Base-by-base conservation (phyloP, 176 grass and related monocot species). In the Otatea glauca region DNA sequence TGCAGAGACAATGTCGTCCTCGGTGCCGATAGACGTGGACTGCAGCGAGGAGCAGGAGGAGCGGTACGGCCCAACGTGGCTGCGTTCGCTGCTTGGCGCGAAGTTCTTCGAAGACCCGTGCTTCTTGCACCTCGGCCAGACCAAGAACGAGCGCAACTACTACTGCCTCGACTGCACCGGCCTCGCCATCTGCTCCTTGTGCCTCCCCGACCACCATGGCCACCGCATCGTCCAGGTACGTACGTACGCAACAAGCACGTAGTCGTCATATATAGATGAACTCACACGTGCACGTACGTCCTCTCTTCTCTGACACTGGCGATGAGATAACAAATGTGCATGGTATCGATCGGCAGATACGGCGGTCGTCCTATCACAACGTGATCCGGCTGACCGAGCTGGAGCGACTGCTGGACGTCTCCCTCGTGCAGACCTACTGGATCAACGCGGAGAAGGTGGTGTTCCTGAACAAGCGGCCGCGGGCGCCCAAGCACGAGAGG, bases 181-280 rank as follows among this genome's bases (percentile, higher is more conserved):
- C 23, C n/a, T 0, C 45, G 44, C 85, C 17, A 13, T 81, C 17
- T 74, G 59, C 59, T 80, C 37, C 4, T 1, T 18, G 4, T 86
- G 77, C 69, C 17, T 81, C 24, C 2, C 23, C 45, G 60, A 7
- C 58, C 85, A 86, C 25, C 34, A 37, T 20, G 23, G 8, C 47
- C 85, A 81, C 48, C 23, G 9, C 70, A 15, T 86, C 68, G n/a
- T 80, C 68, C 68, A 80, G 84, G 84, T 86, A 45, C 50, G 21
- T n/a, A 45, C 50, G 21, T 15, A 0, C 38, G 21, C 74, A 15
- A 5, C 47, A 79, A 1, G 38, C 21, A 35, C 9, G 47, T 71
- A 18, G 48, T 49, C 48, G 48, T 5, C 48, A 15, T 34, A n/a
- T n/a, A n/a, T 53, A 53, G 50, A 18, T 18, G 16, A 18, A 18